Evolutionary conservation across 2,329 filamentous ascomycete species (phyloP).

Genomic region (Thielaviopsis punctulata): DNA sequence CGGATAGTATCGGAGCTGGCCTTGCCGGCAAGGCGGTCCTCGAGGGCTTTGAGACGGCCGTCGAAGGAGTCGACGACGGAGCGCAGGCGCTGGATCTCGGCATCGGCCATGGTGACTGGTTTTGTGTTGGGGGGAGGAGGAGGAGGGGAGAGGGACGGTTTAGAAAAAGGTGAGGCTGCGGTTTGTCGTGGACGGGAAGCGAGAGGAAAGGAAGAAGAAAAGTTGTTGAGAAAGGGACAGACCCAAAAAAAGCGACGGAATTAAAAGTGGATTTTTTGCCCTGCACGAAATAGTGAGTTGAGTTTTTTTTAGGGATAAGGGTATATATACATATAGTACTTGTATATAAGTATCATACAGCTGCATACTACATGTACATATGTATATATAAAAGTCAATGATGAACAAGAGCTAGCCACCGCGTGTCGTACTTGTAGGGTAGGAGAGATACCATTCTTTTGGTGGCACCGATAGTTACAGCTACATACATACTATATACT

Average conservation of each 20-base stretch:
- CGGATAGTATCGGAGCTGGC: slow-evolving; percentile 52
- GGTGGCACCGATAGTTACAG: too few relatives aligned
- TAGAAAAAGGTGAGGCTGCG: slow-evolving; percentile 4
- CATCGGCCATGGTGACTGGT: slow-evolving; percentile 58
- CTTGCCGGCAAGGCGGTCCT: slow-evolving; percentile 49
- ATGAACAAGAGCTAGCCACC: too few relatives aligned
- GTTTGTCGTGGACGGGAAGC: not conserved
- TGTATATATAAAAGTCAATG: too few relatives aligned
- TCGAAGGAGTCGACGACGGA: slow-evolving; percentile 72
- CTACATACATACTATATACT: too few relatives aligned
- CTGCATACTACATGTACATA: too few relatives aligned
- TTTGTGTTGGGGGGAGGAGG: slow-evolving; percentile 12
- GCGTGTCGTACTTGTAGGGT: too few relatives aligned
- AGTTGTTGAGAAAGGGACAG: not conserved
- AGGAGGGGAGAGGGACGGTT: slow-evolving; percentile 15
- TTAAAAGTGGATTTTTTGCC: not conserved
- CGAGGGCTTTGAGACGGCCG: slow-evolving; percentile 69
- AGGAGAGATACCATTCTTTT: too few relatives aligned
- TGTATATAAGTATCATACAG: too few relatives aligned
- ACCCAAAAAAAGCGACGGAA: not conserved
- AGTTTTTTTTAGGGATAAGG: too few relatives aligned
- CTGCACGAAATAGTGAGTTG: too few relatives aligned
- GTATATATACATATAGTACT: too few relatives aligned
- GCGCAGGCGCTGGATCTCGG: slow-evolving; percentile 72
- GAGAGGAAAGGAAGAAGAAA: slow-evolving; percentile 2